Conservation (phyloP, 345 rosid genomes). For the Rhodamnia rubescens region DNA sequence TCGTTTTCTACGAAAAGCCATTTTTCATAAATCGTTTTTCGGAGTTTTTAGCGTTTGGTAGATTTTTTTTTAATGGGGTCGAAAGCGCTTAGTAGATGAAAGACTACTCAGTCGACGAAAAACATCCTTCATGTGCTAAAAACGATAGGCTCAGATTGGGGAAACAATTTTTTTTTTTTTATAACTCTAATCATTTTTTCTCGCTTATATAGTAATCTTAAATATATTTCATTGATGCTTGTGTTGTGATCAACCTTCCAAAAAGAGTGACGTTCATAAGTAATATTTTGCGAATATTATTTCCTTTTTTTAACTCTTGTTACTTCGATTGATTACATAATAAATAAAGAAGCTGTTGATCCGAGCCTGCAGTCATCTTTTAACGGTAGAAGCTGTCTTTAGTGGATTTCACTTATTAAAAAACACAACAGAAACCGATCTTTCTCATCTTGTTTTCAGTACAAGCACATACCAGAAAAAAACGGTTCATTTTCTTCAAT, state of each 20-base stretch:
- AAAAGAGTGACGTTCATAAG: background rate
- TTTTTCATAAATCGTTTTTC: background rate
- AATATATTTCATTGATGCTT: background rate
- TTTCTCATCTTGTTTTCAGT: accelerated
- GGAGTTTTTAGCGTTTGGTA: background rate
- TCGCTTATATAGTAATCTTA: background rate
- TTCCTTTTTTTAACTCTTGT: background rate
- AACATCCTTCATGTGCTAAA: background rate
- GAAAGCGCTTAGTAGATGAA: background rate
- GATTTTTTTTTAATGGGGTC: too few species aligned
- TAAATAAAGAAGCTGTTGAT: accelerated
- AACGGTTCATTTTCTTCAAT: background rate
- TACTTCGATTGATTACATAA: background rate
- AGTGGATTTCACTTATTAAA: background rate
- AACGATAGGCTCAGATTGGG: background rate
- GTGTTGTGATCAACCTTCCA: background rate
- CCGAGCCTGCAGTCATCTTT: background rate
- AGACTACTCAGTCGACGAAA: background rate
- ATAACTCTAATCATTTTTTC: too few species aligned
- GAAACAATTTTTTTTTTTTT: too few species aligned
- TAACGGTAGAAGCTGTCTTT: accelerated
- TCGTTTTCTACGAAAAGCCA: accelerated
- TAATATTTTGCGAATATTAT: background rate
- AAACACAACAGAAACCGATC: accelerated
- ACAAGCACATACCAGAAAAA: background rate